A percentile compares a stretch with the other conserved stretches of the same genome.
phyloP scores from a whole-genome alignment of 1,139 yeast genomes.

The Taiozyma sp. region DNA sequence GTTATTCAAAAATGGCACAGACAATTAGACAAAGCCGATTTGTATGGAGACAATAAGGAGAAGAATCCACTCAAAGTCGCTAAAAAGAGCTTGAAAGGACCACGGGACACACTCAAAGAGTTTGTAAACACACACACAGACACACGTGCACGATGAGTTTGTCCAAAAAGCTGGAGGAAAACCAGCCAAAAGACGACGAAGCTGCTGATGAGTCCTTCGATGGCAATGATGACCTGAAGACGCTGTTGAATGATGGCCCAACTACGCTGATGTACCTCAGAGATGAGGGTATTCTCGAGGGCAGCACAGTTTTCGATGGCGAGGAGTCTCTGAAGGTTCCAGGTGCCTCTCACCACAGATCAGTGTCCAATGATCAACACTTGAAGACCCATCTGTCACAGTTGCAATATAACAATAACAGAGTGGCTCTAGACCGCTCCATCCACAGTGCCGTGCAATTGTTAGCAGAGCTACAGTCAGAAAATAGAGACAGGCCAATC shows the following conservation, averaged over 20 bases:
- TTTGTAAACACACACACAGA: neutral
- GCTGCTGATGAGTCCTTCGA: neutral
- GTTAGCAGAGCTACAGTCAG: slow-evolving; percentile 48
- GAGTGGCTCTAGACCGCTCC: slow-evolving; percentile 56
- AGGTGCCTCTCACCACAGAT: slow-evolving; percentile 11
- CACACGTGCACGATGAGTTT: neutral
- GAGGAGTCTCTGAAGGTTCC: slow-evolving; percentile 8
- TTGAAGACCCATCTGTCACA: slow-evolving; percentile 53
- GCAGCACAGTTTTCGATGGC: slow-evolving; percentile 22
- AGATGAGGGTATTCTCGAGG: slow-evolving; percentile 22
- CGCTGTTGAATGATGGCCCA: slow-evolving; percentile 4
- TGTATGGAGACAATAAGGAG: neutral
- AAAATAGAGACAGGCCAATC: slow-evolving; percentile 57
- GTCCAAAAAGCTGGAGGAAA: neutral
- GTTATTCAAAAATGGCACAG: neutral
- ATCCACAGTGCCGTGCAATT: slow-evolving; percentile 54
- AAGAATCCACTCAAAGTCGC: neutral
- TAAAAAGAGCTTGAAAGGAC: neutral
- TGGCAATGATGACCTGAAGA: neutral
- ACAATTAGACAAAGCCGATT: neutral
- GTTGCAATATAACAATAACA: slow-evolving; percentile 64
- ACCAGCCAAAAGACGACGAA: neutral
- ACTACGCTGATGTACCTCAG: slow-evolving; percentile 18
- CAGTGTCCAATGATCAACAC: slow-evolving; percentile 19
- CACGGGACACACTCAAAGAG: neutral